phyloP scores from a whole-genome alignment of 768 basidiomycete genomes.

The Mycena rebaudengoi region DNA sequence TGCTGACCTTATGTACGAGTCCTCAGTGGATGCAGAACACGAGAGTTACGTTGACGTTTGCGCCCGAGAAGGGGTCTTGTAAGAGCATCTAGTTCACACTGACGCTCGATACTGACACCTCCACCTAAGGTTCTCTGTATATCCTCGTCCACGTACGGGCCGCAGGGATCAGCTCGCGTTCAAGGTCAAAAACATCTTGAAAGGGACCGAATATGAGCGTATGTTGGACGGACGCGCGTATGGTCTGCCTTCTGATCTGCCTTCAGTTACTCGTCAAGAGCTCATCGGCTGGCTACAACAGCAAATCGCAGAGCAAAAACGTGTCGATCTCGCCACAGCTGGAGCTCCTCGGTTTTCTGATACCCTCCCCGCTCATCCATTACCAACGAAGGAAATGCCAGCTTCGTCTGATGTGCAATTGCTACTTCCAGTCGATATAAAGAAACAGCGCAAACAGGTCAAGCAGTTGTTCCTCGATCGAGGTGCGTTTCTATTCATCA shows the following conservation, averaged over 20 bases:
- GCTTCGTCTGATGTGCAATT: constrained; percentile 63
- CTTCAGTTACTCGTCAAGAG: constrained; percentile 63
- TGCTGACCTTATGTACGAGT: constrained; percentile 89
- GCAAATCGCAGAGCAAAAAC: constrained; percentile 82
- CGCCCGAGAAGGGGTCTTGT: constrained; percentile 86
- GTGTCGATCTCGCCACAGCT: constrained; percentile 71
- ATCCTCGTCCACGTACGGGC: constrained; percentile 59
- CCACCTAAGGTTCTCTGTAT: constrained; percentile 49
- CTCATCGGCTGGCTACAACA: constrained; percentile 79
- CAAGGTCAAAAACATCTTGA: constrained; percentile 85
- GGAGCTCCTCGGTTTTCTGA: constrained; percentile 60
- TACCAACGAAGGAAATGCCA: constrained; percentile 48
- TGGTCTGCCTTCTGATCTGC: constrained; percentile 8
- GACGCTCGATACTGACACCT: not conserved
- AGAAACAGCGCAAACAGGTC: constrained; percentile 77
- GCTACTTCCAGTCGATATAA: constrained; percentile 71
- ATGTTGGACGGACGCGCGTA: constrained; percentile 27
- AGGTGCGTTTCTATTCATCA: constrained; percentile 50
- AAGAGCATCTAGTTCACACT: constrained; percentile 24
- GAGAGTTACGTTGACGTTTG: constrained; percentile 76
- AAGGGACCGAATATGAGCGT: constrained; percentile 81
- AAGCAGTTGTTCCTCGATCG: constrained; percentile 76
- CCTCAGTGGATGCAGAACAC: constrained; percentile 65
- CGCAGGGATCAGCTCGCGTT: constrained; percentile 73
- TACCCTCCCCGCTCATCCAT: constrained; percentile 36